Evolutionary conservation across 225 moss, liverwort and hornwort genomes (phyloP), one percentile per base, ranked within the genome.

Genomic region (Straminergon stramineum): DNA sequence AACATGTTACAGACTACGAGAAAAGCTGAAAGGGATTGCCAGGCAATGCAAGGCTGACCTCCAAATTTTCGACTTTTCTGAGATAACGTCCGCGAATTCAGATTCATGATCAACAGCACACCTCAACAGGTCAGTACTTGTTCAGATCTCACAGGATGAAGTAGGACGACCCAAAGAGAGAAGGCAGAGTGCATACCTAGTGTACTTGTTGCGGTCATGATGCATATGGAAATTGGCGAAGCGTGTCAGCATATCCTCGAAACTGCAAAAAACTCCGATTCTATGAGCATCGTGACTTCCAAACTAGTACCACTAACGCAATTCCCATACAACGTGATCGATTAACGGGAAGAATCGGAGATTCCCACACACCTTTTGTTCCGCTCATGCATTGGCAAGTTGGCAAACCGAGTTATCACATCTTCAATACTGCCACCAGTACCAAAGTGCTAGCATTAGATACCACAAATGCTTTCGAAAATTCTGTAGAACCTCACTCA

Each of bases 221-320:
- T 92, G 92, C 94, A 94, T 94, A 45, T 94, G 94, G 81, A 92
- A 94, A 92, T 94, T 94, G 73, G 94, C 94, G 90, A 94, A 92
- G 21, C 94, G 94, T 52, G 94, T 92, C n/a, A 94, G 89, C 94
- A 94, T 94, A 83, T 94, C 94, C 87, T 94, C 94, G 79, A 94
- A 91, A 90, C 94, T 94, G 94, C 89, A 52, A 39, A 69, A 27
- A 71, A 45, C 34, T 79, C 71, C 9, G 17, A 34, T 30, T 69
- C 76, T 43, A 5, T 74, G 39, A 79, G 71, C 57, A 77, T 52
- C 21, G 31, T 26, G 70, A 39, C 51, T 56, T 68, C 27, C 26
- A 41, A 53, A 12, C 79, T 41, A 70, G 39, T 34, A 63, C 28
- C 15, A 37, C 20, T 37, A 39, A 39, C 22, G 22, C 16, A 63